Conservation (phyloP, 768 basidiomycete genomes). For the Auriscalpium orientale region DNA sequence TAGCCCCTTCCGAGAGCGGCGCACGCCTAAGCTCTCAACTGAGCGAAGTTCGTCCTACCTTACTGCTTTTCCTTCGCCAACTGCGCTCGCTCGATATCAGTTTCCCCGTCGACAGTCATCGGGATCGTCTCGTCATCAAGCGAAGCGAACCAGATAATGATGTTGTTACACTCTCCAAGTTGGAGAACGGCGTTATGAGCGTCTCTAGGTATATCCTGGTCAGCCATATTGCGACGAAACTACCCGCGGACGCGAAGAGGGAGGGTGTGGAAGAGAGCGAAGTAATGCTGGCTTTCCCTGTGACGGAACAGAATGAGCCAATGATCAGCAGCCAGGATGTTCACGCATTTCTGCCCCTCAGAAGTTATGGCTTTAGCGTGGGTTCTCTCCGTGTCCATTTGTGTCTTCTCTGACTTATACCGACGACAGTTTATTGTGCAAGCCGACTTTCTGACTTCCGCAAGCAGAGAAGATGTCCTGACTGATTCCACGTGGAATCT, state of each 20-base stretch:
- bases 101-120: not conserved
- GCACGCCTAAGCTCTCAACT: slow-evolving; percentile 11
- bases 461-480: slow-evolving; percentile 23
- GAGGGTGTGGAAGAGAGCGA: slow-evolving; percentile 11
- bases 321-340: slow-evolving; percentile 10
- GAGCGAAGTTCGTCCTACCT: slow-evolving; percentile 10
- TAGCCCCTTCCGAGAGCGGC: slow-evolving; percentile 6
- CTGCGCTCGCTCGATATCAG: slow-evolving; percentile 12
- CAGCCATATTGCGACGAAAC: slow-evolving; percentile 8
- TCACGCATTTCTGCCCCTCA: slow-evolving; percentile 21
- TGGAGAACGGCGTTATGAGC: not conserved
- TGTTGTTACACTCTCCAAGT: slow-evolving; percentile 1
- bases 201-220: slow-evolving; percentile 8
- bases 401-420: not conserved
- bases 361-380: slow-evolving; percentile 18
- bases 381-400: not conserved
- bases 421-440: slow-evolving; percentile 22
- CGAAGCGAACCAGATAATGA: slow-evolving; percentile 2
- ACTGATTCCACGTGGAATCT: slow-evolving; percentile 18
- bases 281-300: slow-evolving; percentile 19
- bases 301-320: slow-evolving; percentile 10
- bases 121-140: not conserved
- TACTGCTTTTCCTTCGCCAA: slow-evolving; percentile 20
- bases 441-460: slow-evolving; percentile 23
- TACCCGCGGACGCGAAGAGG: slow-evolving; percentile 11